Conservation (phyloP, 495 filamentous ascomycete genomes). For the Aspergillus panamensis region DNA sequence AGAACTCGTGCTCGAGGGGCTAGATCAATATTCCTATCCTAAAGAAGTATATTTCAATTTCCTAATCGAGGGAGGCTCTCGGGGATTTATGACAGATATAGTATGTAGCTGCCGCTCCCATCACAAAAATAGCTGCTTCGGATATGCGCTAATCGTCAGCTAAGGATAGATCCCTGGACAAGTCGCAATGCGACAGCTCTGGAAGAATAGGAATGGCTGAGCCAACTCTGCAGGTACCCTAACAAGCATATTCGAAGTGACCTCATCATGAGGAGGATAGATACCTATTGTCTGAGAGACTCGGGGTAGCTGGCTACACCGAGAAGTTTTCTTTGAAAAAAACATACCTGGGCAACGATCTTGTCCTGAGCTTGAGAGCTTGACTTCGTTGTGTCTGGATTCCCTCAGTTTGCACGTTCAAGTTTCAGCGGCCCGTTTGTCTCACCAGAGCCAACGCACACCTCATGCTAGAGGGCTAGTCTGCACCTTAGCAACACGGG, state of each 20-base stretch:
- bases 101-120: no score
- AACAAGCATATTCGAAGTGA: neutral
- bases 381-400: no score
- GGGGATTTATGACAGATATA: no score
- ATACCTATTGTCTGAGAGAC: no score
- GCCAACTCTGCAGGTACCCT: conserved; percentile 1
- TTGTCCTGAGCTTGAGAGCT: neutral
- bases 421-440: neutral
- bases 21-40: no score
- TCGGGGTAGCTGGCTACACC: no score
- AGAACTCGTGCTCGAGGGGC: no score
- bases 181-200: neutral
- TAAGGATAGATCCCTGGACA: neutral
- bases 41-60: no score
- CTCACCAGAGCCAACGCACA: neutral
- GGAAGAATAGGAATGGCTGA: neutral
- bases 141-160: neutral
- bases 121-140: no score
- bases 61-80: no score
- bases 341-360: neutral
- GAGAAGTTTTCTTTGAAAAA: neutral
- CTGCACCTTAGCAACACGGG: conserved; percentile 5
- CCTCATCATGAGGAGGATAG: neutral
- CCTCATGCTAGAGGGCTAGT: neutral
- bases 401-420: neutral